Evolutionary conservation across 1,284 basidiomycete species (phyloP).

Genomic region (Golubevia pallescens): DNA sequence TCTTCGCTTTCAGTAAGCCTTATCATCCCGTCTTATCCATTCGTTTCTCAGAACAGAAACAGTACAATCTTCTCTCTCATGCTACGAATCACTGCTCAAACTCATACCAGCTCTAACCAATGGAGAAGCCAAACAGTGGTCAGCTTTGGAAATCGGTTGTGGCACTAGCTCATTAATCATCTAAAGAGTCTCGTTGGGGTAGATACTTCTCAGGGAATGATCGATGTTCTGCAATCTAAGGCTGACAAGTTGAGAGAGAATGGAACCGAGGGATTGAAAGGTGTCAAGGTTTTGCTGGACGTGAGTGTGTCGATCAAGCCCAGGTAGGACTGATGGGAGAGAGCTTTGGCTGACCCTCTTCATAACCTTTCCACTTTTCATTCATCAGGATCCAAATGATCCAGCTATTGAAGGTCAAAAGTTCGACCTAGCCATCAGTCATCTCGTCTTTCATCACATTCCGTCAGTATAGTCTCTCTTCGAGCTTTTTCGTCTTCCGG

Average conservation of each 20-base stretch:
- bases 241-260: slow-evolving; percentile 3
- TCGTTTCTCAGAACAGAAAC: background rate
- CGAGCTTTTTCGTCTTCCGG: too few relatives aligned
- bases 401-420: slow-evolving; percentile 13
- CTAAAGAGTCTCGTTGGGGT: slow-evolving; percentile 13
- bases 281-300: background rate
- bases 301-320: background rate
- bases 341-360: background rate
- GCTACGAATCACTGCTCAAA: background rate
- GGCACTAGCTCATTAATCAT: slow-evolving; percentile 25
- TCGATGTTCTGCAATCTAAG: slow-evolving; percentile 9
- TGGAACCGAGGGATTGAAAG: slow-evolving; percentile 16
- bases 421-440: slow-evolving; percentile 22
- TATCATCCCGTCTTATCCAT: slow-evolving; percentile 8
- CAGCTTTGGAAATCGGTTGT: slow-evolving; percentile 26
- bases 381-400: slow-evolving; percentile 23
- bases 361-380: too few relatives aligned
- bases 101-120: background rate
- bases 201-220: background rate
- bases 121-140: background rate
- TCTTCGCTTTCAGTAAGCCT: slow-evolving; percentile 10
- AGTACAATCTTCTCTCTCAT: background rate
- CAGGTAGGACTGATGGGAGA: background rate
- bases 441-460: slow-evolving; percentile 34
- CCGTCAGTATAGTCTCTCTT: too few relatives aligned